A percentile compares a stretch with the other conserved stretches of the same genome.
These are phyloP conservation scores for Cenchrus purpureus DNA, from an alignment of 176 grass and related monocot species.

Conservation along the genomic window DNA sequence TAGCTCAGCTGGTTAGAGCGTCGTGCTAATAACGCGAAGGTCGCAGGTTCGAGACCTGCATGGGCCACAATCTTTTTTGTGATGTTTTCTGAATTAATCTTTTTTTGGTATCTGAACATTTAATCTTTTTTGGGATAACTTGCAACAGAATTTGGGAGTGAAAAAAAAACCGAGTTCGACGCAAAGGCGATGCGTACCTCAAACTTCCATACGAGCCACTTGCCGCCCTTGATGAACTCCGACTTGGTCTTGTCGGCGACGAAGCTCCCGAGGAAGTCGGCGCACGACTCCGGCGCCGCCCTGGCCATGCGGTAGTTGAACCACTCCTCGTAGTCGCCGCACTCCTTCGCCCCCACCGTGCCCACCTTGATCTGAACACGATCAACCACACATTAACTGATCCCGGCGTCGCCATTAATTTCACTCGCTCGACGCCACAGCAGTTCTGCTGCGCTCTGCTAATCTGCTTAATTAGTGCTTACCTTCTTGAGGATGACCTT, in stretches of 20 bases:
- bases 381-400: background rate
- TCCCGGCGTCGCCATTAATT: background rate
- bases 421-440: no score
- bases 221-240: conserved; percentile 93
- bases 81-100: no score
- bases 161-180: background rate
- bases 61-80: conserved; percentile 46
- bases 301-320: conserved; percentile 94
- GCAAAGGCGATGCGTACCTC: conserved; percentile 54
- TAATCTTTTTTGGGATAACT: no score
- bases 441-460: background rate
- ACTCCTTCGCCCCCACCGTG: conserved; percentile 78
- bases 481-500: conserved; percentile 97
- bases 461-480: background rate
- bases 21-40: conserved; percentile 95
- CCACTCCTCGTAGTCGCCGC: conserved; percentile 97
- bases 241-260: conserved; percentile 84
- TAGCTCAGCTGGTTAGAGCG: conserved; percentile 85
- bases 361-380: conserved; percentile 72
- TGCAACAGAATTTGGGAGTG: background rate
- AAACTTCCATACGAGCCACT: conserved; percentile 97
- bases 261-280: conserved; percentile 90
- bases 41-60: conserved; percentile 94
- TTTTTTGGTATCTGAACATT: background rate
- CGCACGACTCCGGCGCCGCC: conserved; percentile 83